Percentiles rank a stretch among this genome's conserved stretches.
These are phyloP conservation scores for Halenospora varia DNA, from an alignment of 495 filamentous ascomycete genomes.

Conservation along the genomic window DNA sequence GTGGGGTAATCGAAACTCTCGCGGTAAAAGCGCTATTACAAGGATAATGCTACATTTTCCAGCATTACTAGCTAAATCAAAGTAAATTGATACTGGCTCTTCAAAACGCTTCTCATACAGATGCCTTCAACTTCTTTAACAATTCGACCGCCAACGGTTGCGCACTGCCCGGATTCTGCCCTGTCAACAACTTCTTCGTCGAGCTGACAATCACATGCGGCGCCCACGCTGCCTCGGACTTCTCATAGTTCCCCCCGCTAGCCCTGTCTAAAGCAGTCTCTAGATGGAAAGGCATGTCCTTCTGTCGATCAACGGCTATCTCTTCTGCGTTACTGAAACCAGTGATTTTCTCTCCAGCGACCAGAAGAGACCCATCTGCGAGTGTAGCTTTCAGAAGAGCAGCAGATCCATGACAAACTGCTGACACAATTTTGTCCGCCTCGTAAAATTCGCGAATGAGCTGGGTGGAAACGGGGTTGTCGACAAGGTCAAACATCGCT, in stretches of 20 bases:
- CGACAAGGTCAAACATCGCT: conserved; percentile 65
- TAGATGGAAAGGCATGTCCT: conserved; percentile 59
- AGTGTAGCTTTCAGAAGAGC: conserved; percentile 56
- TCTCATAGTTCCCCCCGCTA: conserved; percentile 43
- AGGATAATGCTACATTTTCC: background rate
- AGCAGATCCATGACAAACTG: conserved; percentile 66
- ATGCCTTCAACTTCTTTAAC: conserved; percentile 8
- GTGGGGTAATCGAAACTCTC: background rate
- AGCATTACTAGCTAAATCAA: too few species aligned
- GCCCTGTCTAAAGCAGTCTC: conserved; percentile 51
- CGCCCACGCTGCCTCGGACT: conserved; percentile 54
- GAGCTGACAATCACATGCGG: conserved; percentile 55
- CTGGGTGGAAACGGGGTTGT: conserved; percentile 42
- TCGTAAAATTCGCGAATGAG: conserved; percentile 58
- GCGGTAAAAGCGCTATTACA: background rate
- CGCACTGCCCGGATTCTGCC: conserved; percentile 70
- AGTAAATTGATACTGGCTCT: too few species aligned
- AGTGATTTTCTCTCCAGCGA: conserved; percentile 57
- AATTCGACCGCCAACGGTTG: conserved; percentile 38
- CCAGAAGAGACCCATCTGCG: conserved; percentile 30
- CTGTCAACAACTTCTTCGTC: conserved; percentile 60
- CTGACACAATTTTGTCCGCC: conserved; percentile 54
- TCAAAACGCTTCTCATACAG: too few species aligned
- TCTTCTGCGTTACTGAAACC: conserved; percentile 70
- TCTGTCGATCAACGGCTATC: conserved; percentile 41